Base-by-base conservation (phyloP, 139 green algal species). In the Diplosphaera chodatii region DNA sequence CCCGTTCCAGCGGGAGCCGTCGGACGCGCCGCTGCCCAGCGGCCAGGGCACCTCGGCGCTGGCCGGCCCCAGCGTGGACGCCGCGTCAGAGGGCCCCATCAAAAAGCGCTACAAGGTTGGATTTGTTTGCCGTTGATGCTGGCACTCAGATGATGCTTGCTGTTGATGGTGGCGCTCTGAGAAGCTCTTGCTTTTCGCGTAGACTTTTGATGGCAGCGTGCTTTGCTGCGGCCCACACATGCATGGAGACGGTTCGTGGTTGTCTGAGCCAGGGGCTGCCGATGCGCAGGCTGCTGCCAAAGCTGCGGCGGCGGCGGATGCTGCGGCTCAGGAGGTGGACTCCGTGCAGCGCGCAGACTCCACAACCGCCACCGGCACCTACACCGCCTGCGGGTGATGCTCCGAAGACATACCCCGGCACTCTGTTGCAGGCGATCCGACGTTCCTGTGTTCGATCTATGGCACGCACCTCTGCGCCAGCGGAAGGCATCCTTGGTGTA, bases 51-150 rank as follows among this genome's bases (percentile, higher is more conserved):
- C 13, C n/a, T 59, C 68, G 6, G 68, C 30, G 25, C n/a, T 27
- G 5, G 31, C 55, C 13, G 68, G 27, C 16, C 29, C 40, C 30
- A 32, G 28, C 22, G 68, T 59, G 1, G 55, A 32, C 31, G 29
- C 18, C 48, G 29, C 55, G 30, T 41, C 55, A 21, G 16, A 32
- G 48, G 68, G 68, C 0, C 68, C 68, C 55, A 66, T 73, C 31
- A 73, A 73, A 59, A 73, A 40, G 22, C 55, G 68, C 4, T 59
- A 67, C 31, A 73, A 73, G 68, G 68, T 40, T 34, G 2, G 66
- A 27, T 15, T 29, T 55, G 55, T 23, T 64, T 13, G 16, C 8
- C 4, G 4, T 13, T 8, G 4, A 28, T 13, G 55, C 15, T 28
- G 20, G 8, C 15, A 28, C 22, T 29, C 23, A 6, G 23, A 21